These are phyloP conservation scores for Aspergillus asperescens DNA, from an alignment of 495 filamentous ascomycete genomes.

Conservation along the genomic window DNA sequence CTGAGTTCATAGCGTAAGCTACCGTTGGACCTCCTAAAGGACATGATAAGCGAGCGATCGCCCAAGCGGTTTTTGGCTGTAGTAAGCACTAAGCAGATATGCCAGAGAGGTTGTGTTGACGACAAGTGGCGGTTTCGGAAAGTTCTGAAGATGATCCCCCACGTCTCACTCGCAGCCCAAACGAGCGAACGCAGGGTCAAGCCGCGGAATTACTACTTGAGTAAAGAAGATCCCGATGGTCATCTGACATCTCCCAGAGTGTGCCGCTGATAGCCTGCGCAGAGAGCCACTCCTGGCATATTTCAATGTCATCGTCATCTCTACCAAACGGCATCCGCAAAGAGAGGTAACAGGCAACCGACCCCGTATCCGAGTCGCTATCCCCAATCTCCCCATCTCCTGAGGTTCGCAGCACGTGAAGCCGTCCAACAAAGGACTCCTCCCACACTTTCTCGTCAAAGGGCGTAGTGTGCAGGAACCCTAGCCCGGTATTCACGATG, in stretches of 20 bases:
- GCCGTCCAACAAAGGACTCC: constrained; percentile 8
- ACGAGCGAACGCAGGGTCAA: background rate
- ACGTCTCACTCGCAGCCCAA: constrained; percentile 3
- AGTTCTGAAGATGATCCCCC: constrained; percentile 6
- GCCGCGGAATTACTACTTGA: background rate
- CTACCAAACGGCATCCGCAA: constrained; percentile 4
- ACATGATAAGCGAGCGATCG: no score
- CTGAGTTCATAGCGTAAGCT: no score
- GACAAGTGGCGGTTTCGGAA: background rate
- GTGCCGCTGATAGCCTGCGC: background rate
- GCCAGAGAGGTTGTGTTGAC: background rate
- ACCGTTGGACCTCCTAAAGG: no score
- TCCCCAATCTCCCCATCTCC: background rate
- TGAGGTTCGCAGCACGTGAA: background rate
- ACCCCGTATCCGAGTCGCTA: constrained; percentile 1
- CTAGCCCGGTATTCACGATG: constrained; percentile 8
- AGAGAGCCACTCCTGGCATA: constrained; percentile 17
- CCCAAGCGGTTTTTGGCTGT: no score
- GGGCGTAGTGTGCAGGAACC: constrained; percentile 3
- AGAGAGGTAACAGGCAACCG: constrained; percentile 8
- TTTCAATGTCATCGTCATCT: constrained; percentile 12
- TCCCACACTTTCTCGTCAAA: constrained; percentile 9
- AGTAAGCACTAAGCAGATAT: no score
- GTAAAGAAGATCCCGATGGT: background rate
- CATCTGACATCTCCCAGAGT: constrained; percentile 11